These are phyloP conservation scores for Neopestalotiopsis rosae DNA, from an alignment of 2,329 filamentous ascomycete genomes.

Conservation along the genomic window DNA sequence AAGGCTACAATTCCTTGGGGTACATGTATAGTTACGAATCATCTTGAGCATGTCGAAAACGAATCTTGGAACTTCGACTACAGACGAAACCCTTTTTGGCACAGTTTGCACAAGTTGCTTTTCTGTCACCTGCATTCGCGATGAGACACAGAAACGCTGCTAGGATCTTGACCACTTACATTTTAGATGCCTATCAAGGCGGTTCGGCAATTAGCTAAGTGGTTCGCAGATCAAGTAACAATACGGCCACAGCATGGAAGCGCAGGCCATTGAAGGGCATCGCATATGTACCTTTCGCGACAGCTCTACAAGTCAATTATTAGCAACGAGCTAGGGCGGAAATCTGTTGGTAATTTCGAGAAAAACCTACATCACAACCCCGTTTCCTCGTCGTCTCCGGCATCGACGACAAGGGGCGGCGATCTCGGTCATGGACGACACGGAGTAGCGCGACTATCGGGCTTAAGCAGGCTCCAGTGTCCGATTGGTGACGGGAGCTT, in stretches of 20 bases:
- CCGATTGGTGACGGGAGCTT: background rate
- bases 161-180: background rate
- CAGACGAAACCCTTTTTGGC: background rate
- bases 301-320: background rate
- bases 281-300: conserved; percentile 1
- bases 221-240: background rate
- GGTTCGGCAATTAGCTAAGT: background rate
- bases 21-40: background rate
- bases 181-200: conserved; percentile 7
- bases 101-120: conserved; percentile 6
- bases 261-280: no score
- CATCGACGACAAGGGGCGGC: conserved; percentile 4
- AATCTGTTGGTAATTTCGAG: background rate
- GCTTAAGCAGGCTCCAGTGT: background rate
- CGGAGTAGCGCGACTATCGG: background rate
- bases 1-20: background rate
- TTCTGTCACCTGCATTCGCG: background rate
- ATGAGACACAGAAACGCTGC: background rate
- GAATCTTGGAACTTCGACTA: conserved; percentile 4
- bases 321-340: background rate
- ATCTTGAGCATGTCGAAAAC: conserved; percentile 15
- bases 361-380: conserved; percentile 5
- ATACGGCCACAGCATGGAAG: background rate
- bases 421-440: conserved; percentile 3
- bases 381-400: conserved; percentile 9